Base-by-base conservation (phyloP, 2,329 filamentous ascomycete species). In the Aspergillus eucalypticola region DNA sequence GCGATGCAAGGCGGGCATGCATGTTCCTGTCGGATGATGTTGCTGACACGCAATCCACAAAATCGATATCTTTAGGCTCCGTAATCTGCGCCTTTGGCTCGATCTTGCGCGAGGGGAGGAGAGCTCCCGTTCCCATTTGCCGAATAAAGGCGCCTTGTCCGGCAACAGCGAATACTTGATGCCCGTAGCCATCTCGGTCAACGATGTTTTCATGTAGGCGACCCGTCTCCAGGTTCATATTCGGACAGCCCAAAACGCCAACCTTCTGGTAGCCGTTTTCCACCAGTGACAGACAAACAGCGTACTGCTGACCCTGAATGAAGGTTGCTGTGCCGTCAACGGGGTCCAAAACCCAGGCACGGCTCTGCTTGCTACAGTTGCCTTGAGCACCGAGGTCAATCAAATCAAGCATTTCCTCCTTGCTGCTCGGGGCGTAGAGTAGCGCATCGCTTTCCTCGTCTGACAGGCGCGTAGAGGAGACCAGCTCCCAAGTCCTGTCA, bases 251-350 rank as follows among this genome's bases (percentile, higher is more conserved):
- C 44, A 88, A 74, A 2, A 87, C 83, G n/a, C 82, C 85, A 21
- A 89, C 70, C 54, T 82, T 76, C 70, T 89, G 83, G 49, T 73
- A 67, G 3, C 86, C 86, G 56, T 87, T 77, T 60, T 85, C 81
- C 2, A 88, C 72, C 63, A 89, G 73, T 3, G 83, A 82, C 19
- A 88, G 74, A 61, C 84, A 84, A 3, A 89, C 84, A 3, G 83
- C 86, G 60, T 88, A 89, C 73, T 89, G 86, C 71, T 86, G 80
- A 3, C 84, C 84, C 41, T 75, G 75, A 64, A 89, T 82, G 60
- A 87, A 89, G 0, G 85, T 84, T 15, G 82, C 83, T 1, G 86
- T 89, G 29, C 86, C 86, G 65, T 89, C 86, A 7, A 89, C 83
- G 0, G 86, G 86, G 67, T 89, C 86, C 69, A 89, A 81, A 29